These are phyloP conservation scores for Colletotrichum cuscutae DNA, from an alignment of 2,329 filamentous ascomycete species.

Conservation along the genomic window DNA sequence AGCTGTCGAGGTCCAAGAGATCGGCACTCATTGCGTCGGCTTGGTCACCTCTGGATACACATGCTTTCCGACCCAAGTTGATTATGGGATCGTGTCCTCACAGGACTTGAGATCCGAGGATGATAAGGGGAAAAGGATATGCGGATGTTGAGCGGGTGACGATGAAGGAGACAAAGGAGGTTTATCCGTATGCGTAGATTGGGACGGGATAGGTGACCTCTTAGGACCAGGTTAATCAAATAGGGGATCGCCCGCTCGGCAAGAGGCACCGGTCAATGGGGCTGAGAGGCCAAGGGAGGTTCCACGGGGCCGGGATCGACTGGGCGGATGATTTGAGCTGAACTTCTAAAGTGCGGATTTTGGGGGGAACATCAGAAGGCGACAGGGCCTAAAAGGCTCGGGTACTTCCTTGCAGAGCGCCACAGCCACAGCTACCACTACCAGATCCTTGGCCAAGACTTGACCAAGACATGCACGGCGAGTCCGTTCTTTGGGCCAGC, in stretches of 20 bases:
- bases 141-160: slow-evolving; percentile 7
- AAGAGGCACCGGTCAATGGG: slow-evolving; percentile 19
- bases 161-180: slow-evolving; percentile 30
- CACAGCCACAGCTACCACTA: slow-evolving; percentile 25
- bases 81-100: neutral
- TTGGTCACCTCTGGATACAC: slow-evolving; percentile 22
- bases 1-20: slow-evolving; percentile 70
- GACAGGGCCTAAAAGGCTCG: slow-evolving; percentile 11
- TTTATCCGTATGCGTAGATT: neutral
- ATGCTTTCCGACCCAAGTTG: slow-evolving; percentile 14
- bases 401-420: slow-evolving; percentile 20
- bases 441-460: slow-evolving; percentile 25
- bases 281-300: slow-evolving; percentile 24
- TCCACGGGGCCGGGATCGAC: slow-evolving; percentile 25
- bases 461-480: slow-evolving; percentile 17
- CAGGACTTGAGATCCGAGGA: neutral
- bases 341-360: neutral
- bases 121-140: neutral
- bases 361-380: neutral
- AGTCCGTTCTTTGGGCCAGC: slow-evolving; percentile 1
- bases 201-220: slow-evolving; percentile 14
- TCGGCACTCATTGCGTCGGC: slow-evolving; percentile 68
- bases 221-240: slow-evolving; percentile 9
- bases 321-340: slow-evolving; percentile 6
- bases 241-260: slow-evolving; percentile 29